Percentiles rank a stretch among this genome's conserved stretches.
Conservation (phyloP, 2,329 filamentous ascomycete genomes). For the Lasiodiplodia gonubiensis region DNA sequence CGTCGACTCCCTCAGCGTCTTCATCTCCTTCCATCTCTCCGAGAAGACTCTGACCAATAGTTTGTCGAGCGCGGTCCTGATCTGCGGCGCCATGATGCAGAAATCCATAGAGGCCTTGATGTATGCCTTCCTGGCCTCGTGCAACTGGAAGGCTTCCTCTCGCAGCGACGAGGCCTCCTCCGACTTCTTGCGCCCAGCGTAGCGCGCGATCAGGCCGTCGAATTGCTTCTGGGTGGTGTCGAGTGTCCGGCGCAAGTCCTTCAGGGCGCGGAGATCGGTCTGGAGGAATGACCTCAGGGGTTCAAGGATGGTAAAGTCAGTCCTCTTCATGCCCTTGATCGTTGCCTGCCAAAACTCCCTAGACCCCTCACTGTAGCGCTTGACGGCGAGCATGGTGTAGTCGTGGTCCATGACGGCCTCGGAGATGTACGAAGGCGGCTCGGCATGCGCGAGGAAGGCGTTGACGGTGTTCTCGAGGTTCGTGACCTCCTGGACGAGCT, state of each 20-base stretch:
- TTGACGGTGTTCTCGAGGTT: conserved; percentile 81
- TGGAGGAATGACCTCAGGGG: conserved; percentile 80
- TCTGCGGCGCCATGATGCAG: conserved; percentile 82
- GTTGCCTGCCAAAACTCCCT: conserved; percentile 86
- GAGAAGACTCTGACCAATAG: conserved; percentile 82
- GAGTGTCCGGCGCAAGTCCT: conserved; percentile 76
- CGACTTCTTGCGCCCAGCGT: conserved; percentile 83
- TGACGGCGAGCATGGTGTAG: conserved; percentile 87
- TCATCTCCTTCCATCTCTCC: conserved; percentile 89
- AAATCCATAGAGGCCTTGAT: conserved; percentile 93
- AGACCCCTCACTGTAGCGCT: conserved; percentile 81
- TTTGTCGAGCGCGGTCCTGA: conserved; percentile 83
- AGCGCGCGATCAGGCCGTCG: conserved; percentile 80
- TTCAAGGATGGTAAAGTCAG: conserved; percentile 78
- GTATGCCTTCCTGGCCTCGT: conserved; percentile 89
- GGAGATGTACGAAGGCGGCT: conserved; percentile 74
- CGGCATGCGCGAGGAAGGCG: conserved; percentile 74
- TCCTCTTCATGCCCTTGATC: conserved; percentile 73
- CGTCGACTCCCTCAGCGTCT: conserved; percentile 69
- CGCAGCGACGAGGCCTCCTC: conserved; percentile 91
- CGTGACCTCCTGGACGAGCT: conserved; percentile 68
- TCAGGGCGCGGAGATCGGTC: conserved; percentile 82
- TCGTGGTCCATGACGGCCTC: conserved; percentile 93
- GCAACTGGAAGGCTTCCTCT: conserved; percentile 94
- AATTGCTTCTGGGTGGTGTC: conserved; percentile 84